Evolutionary conservation across 2,329 filamentous ascomycete genomes (phyloP), one percentile per base, ranked within the genome.

Genomic region (Beauveria sp.): DNA sequence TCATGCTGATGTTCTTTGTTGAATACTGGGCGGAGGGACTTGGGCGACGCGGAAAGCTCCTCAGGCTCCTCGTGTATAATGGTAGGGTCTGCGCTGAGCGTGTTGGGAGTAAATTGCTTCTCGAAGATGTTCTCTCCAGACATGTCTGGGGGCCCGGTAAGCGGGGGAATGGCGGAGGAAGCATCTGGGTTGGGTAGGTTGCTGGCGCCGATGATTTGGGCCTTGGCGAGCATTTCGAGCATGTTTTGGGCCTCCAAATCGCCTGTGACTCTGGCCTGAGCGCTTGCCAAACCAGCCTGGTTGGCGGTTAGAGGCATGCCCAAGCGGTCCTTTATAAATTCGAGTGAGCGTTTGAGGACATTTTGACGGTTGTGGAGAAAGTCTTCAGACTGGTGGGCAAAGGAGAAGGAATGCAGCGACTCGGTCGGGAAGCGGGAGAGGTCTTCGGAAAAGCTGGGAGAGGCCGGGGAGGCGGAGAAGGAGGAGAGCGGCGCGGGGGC

Each of bases 361-460:
- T 91, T 96, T 73, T 98, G 93, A 60, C 95, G 88, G 72, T 86
- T 96, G 72, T 96, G 90, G 61, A 98, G 81, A 65, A 91, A 86
- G 65, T 98, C 93, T 70, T 96, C 93, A 3, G 93, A 93, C 74
- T 96, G 93, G 67, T 96, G 91, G 46, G 95, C 91, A 74, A 99
- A 99, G 14, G 93, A 98, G 77, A 99, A 99, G 1, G 95, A 99
- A 75, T 99, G 95, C 52, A 99, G 79, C 6, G 95, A 99, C 72
- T 99, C 95, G 67, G 91, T 91, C 1, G 95, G 93, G 72, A 99
- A 99, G 56, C 93, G 88, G 51, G 87, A 88, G 51, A 99, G 83
- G 71, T 99, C 95, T 78, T 98, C 95, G 69, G 86, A 84, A 70
- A 92, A 91, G 64, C 84, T 84, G 26, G 91, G 91, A 24, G 91